Percentiles rank a stretch among this genome's conserved stretches.
These are phyloP conservation scores for Hortiboletus flavorubellus DNA, from an alignment of 768 basidiomycete species.

Conservation along the genomic window DNA sequence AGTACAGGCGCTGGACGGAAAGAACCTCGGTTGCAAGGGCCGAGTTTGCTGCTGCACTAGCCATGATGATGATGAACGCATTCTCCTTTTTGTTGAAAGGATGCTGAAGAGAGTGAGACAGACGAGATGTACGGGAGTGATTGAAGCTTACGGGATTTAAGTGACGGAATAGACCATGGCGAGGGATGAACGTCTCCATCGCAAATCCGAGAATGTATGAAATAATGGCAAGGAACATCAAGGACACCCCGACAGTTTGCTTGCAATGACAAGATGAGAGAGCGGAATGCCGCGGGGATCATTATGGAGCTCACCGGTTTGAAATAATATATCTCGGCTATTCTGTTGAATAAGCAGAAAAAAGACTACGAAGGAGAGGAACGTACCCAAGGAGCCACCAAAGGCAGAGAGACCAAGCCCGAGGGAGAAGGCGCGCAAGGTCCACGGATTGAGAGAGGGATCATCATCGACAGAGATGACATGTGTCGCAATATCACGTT, in stretches of 20 bases:
- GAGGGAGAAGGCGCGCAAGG: conserved; percentile 49
- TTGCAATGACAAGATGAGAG: conserved; percentile 16
- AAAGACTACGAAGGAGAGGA: not conserved
- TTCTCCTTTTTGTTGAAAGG: conserved; percentile 62
- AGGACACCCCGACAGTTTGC: conserved; percentile 52
- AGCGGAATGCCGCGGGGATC: not conserved
- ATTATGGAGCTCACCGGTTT: conserved; percentile 40
- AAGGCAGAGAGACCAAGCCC: conserved; percentile 52
- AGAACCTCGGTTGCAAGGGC: conserved; percentile 54
- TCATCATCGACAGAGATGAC: conserved; percentile 41
- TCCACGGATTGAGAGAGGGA: conserved; percentile 27
- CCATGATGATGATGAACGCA: conserved; percentile 56
- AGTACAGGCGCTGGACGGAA: conserved; percentile 52
- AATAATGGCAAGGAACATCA: conserved; percentile 52
- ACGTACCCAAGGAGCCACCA: conserved; percentile 47
- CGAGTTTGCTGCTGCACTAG: conserved; percentile 50
- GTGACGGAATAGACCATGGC: conserved; percentile 41
- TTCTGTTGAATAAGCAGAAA: not conserved
- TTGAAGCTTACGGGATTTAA: conserved; percentile 43
- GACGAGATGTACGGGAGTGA: not conserved
- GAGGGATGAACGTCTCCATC: conserved; percentile 46
- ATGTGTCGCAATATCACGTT: conserved; percentile 46
- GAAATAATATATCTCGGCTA: conserved; percentile 60
- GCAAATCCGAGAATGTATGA: conserved; percentile 48
- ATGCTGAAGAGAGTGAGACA: conserved; percentile 33